phyloP scores from a whole-genome alignment of 331 rosid genomes.

The Quercus phellos region DNA sequence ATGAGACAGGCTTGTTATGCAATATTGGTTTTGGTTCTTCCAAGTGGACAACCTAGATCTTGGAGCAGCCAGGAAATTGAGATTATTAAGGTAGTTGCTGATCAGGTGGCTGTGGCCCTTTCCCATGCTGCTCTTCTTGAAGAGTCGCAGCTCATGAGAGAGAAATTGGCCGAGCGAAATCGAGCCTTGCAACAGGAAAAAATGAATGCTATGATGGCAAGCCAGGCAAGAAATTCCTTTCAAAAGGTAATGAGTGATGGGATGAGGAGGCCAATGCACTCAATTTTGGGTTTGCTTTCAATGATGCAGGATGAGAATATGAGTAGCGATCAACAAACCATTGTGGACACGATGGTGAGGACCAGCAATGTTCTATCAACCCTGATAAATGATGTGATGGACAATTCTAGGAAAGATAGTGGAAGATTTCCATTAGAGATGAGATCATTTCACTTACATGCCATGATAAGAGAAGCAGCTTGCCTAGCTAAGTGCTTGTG shows the following conservation, averaged over 20 bases:
- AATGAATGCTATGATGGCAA: constrained; percentile 92
- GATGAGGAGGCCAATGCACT: constrained; percentile 99
- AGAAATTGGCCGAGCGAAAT: constrained; percentile 87
- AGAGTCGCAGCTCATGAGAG: constrained; percentile 97
- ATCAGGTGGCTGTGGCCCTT: constrained; percentile 98
- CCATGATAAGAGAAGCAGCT: constrained; percentile 90
- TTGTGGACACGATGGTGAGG: constrained; percentile 82
- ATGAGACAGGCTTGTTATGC: constrained; percentile 72
- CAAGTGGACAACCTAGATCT: constrained; percentile 63
- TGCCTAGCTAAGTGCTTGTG: constrained; percentile 91
- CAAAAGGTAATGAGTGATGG: constrained; percentile 98
- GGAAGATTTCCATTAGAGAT: constrained; percentile 75
- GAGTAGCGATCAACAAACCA: constrained; percentile 62
- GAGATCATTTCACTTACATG: constrained; percentile 70
- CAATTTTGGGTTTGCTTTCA: constrained; percentile 87
- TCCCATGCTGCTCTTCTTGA: constrained; percentile 97
- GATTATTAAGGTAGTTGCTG: constrained; percentile 95
- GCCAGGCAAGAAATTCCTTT: constrained; percentile 84
- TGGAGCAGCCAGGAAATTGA: constrained; percentile 90
- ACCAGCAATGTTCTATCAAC: constrained; percentile 86
- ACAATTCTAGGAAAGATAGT: constrained; percentile 64
- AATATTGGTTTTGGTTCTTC: constrained; percentile 85
- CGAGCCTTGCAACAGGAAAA: constrained; percentile 90
- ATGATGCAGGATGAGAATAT: constrained; percentile 71
- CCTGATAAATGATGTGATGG: constrained; percentile 91